Percentiles rank a stretch among this genome's conserved stretches.
phyloP scores from a whole-genome alignment of 2,329 filamentous ascomycete species.

The Penicillium sp. region DNA sequence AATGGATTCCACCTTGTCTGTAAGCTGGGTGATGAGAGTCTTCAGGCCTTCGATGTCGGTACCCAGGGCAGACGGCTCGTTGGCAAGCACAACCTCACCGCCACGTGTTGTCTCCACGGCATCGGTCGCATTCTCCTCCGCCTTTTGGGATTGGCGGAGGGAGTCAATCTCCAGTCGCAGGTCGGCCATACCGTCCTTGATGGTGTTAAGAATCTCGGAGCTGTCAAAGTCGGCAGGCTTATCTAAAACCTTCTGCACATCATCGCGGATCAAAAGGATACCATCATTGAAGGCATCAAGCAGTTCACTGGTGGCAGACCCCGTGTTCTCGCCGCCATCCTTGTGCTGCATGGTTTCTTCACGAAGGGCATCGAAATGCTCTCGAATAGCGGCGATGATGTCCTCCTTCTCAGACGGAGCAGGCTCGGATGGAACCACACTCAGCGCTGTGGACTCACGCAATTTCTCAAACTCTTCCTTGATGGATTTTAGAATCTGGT shows the following conservation, averaged over 20 bases:
- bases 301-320: conserved; percentile 58
- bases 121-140: conserved; percentile 37
- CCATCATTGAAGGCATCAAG: conserved; percentile 67
- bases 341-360: conserved; percentile 57
- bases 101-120: conserved; percentile 53
- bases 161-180: conserved; percentile 76
- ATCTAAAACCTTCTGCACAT: conserved; percentile 72
- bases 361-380: conserved; percentile 40
- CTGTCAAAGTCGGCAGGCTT: conserved; percentile 82
- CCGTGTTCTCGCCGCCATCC: conserved; percentile 55
- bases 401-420: conserved; percentile 54
- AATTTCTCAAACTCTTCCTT: conserved; percentile 63
- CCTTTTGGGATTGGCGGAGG: conserved; percentile 60
- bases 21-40: conserved; percentile 75
- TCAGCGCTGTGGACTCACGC: conserved; percentile 48
- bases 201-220: conserved; percentile 83
- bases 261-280: conserved; percentile 71
- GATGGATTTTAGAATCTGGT: conserved; percentile 45
- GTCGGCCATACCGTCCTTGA: conserved; percentile 76
- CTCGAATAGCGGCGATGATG: conserved; percentile 63
- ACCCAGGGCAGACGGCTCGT: conserved; percentile 52
- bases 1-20: conserved; percentile 79
- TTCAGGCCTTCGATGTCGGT: conserved; percentile 86
- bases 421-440: conserved; percentile 22
- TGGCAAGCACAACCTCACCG: conserved; percentile 59